Percentiles rank a stretch among this genome's conserved stretches.
phyloP scores from a whole-genome alignment of 768 basidiomycete species.

The Dictyophora rubrovolvata region DNA sequence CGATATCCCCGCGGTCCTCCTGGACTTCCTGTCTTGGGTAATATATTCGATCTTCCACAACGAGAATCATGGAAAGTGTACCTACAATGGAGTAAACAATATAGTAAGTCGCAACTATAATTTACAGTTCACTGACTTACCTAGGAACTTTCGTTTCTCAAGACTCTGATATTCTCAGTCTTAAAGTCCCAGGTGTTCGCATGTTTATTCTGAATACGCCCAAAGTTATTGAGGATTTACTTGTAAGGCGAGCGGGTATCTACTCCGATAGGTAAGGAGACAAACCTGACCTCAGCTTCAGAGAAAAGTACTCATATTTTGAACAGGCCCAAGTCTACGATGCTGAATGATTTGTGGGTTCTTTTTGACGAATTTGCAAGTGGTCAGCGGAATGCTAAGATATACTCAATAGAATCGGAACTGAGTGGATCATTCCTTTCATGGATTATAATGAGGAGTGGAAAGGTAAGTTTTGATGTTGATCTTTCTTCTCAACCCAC shows the following conservation, averaged over 20 bases:
- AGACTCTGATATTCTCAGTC: constrained; percentile 36
- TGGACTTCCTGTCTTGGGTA: background rate
- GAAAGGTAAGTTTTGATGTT: too few species aligned
- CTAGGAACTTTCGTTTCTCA: constrained; percentile 8
- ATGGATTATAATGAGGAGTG: too few species aligned
- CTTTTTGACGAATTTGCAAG: too few species aligned
- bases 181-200: constrained; percentile 33
- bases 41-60: constrained; percentile 5
- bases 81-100: background rate
- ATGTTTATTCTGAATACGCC: constrained; percentile 38
- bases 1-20: constrained; percentile 4
- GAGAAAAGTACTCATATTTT: too few species aligned
- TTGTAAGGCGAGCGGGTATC: constrained; percentile 36
- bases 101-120: constrained; percentile 6
- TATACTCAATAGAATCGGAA: too few species aligned
- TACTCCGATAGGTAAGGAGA: constrained; percentile 35
- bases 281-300: too few species aligned
- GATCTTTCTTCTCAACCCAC: too few species aligned
- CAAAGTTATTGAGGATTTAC: constrained; percentile 32
- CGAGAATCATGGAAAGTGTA: constrained; percentile 6
- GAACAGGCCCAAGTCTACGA: constrained; percentile 12
- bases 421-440: too few species aligned
- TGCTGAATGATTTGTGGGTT: too few species aligned
- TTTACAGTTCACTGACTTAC: background rate
- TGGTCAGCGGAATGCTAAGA: too few species aligned